Conservation (phyloP, 2,329 filamentous ascomycete genomes). For the Phoma herbarum region DNA sequence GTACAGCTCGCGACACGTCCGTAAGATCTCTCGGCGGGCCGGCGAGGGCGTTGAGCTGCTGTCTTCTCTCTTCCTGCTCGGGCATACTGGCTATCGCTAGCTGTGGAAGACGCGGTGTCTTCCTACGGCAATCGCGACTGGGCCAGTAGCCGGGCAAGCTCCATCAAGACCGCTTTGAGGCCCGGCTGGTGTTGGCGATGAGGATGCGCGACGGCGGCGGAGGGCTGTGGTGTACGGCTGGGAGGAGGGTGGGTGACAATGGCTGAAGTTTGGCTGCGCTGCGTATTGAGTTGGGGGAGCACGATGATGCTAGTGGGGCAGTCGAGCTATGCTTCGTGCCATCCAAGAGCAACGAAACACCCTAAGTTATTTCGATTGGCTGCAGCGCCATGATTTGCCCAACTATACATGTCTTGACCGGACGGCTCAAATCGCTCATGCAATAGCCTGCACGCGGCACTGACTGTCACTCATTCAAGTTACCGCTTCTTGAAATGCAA, state of each 20-base stretch:
- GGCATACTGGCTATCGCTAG: constrained; percentile 58
- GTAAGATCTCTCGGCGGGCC: constrained; percentile 52
- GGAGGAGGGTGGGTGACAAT: constrained; percentile 38
- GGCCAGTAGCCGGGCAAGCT: constrained; percentile 61
- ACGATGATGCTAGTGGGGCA: constrained; percentile 49
- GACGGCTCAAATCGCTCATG: constrained; percentile 16
- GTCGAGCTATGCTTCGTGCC: constrained; percentile 4
- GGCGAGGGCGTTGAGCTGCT: constrained; percentile 34
- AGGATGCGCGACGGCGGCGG: constrained; percentile 20
- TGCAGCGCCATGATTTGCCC: constrained; percentile 11
- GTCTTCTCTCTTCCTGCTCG: constrained; percentile 38
- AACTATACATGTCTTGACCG: constrained; percentile 18
- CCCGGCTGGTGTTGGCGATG: constrained; percentile 29
- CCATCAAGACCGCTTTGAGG: constrained; percentile 59
- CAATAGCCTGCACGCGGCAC: neutral
- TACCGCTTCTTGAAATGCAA: neutral
- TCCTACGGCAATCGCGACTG: constrained; percentile 68
- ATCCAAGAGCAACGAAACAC: constrained; percentile 16
- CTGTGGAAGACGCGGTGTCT: constrained; percentile 63
- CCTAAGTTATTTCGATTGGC: constrained; percentile 20
- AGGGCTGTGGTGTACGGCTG: constrained; percentile 11
- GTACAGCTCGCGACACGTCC: constrained; percentile 44
- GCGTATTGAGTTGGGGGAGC: constrained; percentile 26
- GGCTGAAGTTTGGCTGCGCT: constrained; percentile 33
- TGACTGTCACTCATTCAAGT: neutral